These are phyloP conservation scores for Candida adriatica DNA, from an alignment of 805 yeast genomes.

Conservation along the genomic window DNA sequence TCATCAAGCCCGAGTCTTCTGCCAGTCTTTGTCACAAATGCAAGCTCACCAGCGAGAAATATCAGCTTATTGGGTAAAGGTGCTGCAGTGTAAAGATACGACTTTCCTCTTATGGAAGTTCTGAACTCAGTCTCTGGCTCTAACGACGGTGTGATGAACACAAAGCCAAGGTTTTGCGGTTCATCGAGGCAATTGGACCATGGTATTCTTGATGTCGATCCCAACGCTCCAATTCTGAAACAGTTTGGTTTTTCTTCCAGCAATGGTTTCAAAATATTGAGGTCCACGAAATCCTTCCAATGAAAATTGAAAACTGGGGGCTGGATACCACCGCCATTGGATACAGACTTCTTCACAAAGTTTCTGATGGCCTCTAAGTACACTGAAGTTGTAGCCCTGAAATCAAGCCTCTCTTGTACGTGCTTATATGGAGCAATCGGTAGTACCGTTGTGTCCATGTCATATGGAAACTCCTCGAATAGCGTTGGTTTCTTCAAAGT, in stretches of 20 bases:
- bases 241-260: conserved; percentile 36
- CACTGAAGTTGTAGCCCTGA: conserved; percentile 28
- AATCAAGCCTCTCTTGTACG: conserved; percentile 28
- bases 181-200: conserved; percentile 36
- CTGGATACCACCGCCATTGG: conserved; percentile 18
- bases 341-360: conserved; percentile 22
- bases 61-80: conserved; percentile 37
- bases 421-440: conserved; percentile 34
- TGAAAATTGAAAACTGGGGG: conserved; percentile 37
- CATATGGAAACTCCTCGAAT: conserved; percentile 26
- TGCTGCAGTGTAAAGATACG: conserved; percentile 37
- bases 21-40: conserved; percentile 30
- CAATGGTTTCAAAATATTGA: conserved; percentile 34
- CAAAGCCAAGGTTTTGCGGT: conserved; percentile 24
- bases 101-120: conserved; percentile 32
- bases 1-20: conserved; percentile 26
- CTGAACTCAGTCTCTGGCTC: conserved; percentile 32
- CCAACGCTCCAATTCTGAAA: conserved; percentile 37
- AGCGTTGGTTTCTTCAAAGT: conserved; percentile 14
- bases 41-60: conserved; percentile 35
- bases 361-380: conserved; percentile 29
- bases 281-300: conserved; percentile 52
- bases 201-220: conserved; percentile 32
- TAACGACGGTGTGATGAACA: conserved; percentile 22
- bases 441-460: conserved; percentile 25